phyloP scores from a whole-genome alignment of 2,329 filamentous ascomycete genomes.

The Calonectria hawksworthii region DNA sequence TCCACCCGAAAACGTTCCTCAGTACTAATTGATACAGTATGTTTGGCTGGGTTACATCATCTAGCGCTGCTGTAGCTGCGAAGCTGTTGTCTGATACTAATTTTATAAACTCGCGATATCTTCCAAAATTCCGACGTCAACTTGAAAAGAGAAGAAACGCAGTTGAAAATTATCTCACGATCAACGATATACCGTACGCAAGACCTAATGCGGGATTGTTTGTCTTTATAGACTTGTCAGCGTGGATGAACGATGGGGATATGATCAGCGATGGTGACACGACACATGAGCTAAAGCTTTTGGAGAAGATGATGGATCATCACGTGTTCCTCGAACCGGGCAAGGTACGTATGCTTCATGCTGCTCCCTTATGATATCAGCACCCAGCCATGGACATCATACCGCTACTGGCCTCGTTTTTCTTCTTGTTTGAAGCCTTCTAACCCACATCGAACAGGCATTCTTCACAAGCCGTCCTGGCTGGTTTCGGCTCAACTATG shows the following conservation, averaged over 20 bases:
- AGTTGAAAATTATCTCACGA: neutral
- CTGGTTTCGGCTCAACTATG: neutral
- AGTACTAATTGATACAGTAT: neutral
- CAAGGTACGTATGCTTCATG: neutral
- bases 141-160: neutral
- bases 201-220: neutral
- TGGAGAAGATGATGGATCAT: neutral
- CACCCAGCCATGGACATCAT: neutral
- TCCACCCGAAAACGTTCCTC: neutral
- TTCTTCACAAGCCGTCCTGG: neutral
- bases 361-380: neutral
- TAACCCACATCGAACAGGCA: neutral
- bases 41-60: neutral
- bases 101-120: neutral
- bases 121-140: neutral
- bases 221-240: neutral
- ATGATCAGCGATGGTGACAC: neutral
- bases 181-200: neutral
- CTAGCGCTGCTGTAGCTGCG: neutral
- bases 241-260: neutral
- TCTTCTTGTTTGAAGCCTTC: neutral
- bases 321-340: neutral
- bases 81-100: neutral
- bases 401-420: neutral
- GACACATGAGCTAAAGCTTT: neutral